phyloP scores from a whole-genome alignment of 352 stramenopile species.

The Phytophthora sojae region DNA sequence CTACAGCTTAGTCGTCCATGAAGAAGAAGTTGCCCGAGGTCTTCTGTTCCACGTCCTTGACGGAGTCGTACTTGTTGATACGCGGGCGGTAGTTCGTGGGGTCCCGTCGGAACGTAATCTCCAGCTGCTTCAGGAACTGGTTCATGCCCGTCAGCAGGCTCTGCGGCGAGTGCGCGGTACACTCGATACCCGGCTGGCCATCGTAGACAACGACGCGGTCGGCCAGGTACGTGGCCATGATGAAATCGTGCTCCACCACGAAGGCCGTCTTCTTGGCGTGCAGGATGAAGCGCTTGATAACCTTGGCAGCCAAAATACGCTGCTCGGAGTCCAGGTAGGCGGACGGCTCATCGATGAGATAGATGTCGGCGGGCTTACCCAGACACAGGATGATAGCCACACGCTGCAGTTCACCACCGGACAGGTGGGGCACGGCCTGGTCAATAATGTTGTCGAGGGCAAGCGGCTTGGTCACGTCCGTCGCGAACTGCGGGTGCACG shows the following conservation, averaged over 20 bases:
- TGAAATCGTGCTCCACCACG: slow-evolving; percentile 99
- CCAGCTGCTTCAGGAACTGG: slow-evolving; percentile 98
- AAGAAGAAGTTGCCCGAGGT: slow-evolving; percentile 98
- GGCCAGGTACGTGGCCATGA: slow-evolving; percentile 99
- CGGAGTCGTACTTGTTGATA: slow-evolving; percentile 96
- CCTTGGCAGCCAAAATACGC: slow-evolving; percentile 98
- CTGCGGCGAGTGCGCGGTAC: slow-evolving; percentile 96
- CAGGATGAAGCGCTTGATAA: slow-evolving; percentile 99
- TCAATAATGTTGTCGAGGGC: slow-evolving; percentile 99
- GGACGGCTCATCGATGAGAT: slow-evolving; percentile 99
- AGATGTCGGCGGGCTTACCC: slow-evolving; percentile 98
- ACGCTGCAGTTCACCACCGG: slow-evolving; percentile 98
- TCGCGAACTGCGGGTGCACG: slow-evolving; percentile 99
- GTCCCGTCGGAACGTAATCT: slow-evolving; percentile 99
- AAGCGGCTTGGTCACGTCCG: slow-evolving; percentile 99
- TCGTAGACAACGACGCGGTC: slow-evolving; percentile 97
- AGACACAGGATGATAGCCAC: slow-evolving; percentile 98
- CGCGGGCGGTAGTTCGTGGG: slow-evolving; percentile 98
- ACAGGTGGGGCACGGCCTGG: slow-evolving; percentile 98
- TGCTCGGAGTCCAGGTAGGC: slow-evolving; percentile 99
- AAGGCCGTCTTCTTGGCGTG: slow-evolving; percentile 99
- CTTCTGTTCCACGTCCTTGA: slow-evolving; percentile 99
- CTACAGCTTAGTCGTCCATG: slow-evolving; percentile 93
- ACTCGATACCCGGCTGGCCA: slow-evolving; percentile 96
- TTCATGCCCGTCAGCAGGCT: slow-evolving; percentile 99